Evolutionary conservation across 495 filamentous ascomycete species (phyloP).

Genomic region (Pseudevernia furfuracea): DNA sequence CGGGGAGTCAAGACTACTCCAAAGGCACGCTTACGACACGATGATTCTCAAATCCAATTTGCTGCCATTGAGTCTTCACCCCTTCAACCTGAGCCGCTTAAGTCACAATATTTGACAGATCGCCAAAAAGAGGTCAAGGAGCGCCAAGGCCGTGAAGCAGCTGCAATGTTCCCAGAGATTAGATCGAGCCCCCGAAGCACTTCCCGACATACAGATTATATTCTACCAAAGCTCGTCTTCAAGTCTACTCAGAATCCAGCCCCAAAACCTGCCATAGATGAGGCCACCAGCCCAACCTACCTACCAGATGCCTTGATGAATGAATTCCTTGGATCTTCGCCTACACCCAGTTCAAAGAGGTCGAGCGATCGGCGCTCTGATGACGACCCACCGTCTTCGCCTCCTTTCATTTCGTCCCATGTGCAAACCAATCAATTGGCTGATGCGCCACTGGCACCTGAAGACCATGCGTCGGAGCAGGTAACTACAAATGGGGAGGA

Average conservation of each 20-base stretch:
- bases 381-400: constrained; percentile 46
- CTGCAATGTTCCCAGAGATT: constrained; percentile 64
- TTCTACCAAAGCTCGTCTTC: constrained; percentile 35
- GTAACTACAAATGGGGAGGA: background rate
- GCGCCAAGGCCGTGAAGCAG: constrained; percentile 53
- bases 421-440: background rate
- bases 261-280: constrained; percentile 26
- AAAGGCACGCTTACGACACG: constrained; percentile 50
- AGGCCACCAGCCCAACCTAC: constrained; percentile 44
- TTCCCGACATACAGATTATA: constrained; percentile 30
- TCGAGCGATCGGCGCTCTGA: constrained; percentile 30
- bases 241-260: constrained; percentile 29
- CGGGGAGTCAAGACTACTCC: constrained; percentile 24
- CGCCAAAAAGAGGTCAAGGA: constrained; percentile 65
- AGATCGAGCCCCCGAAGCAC: constrained; percentile 47
- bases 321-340: constrained; percentile 70
- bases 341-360: constrained; percentile 53
- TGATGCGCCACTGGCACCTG: background rate
- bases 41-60: constrained; percentile 75
- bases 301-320: constrained; percentile 42
- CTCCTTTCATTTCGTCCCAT: constrained; percentile 30
- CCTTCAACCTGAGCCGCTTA: constrained; percentile 35
- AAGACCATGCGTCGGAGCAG: background rate
- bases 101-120: constrained; percentile 65
- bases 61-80: constrained; percentile 51